Percentiles rank a stretch among this genome's conserved stretches.
Evolutionary conservation across 139 green algal species (phyloP).

Genomic region (Edaphochlamys debaryana): DNA sequence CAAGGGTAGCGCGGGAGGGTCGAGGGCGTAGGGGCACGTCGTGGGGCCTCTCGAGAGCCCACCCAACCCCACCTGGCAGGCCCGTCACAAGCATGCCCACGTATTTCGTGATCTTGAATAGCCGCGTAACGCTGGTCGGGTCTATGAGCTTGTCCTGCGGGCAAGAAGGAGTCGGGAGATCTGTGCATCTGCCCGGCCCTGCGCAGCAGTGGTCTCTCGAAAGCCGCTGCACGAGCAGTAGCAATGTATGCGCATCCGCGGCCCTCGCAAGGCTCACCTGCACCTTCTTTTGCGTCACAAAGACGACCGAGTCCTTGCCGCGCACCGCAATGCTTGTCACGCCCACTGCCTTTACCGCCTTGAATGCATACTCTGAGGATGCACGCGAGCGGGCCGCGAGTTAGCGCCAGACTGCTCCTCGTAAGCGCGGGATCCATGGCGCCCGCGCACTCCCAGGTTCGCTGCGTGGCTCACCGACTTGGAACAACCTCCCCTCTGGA

Average conservation of each 20-base stretch:
- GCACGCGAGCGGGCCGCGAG: no score
- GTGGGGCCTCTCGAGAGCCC: no score
- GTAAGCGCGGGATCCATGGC: conserved; percentile 11
- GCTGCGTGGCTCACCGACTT: conserved; percentile 81
- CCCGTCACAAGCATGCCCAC: conserved; percentile 96
- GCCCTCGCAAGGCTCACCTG: conserved; percentile 62
- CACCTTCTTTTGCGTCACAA: conserved; percentile 95
- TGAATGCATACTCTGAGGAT: conserved; percentile 99
- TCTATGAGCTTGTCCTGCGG: conserved; percentile 96
- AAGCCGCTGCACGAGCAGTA: no score
- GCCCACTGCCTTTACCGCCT: conserved; percentile 91
- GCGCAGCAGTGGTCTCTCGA: no score
- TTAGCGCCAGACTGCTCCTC: no score
- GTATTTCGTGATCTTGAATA: conserved; percentile 92
- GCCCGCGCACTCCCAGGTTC: no score
- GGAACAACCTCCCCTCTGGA: conserved; percentile 93
- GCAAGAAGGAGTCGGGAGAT: no score
- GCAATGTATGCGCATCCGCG: neutral
- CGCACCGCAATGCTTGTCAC: conserved; percentile 94
- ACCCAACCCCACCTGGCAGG: conserved; percentile 58
- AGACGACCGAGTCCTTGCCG: conserved; percentile 90
- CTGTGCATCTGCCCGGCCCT: no score
- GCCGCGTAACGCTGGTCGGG: conserved; percentile 84
- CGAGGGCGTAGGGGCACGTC: no score
- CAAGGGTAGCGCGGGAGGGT: no score